These are phyloP conservation scores for Drosera spatulata DNA, from an alignment of 179 eudicot species.

Conservation along the genomic window DNA sequence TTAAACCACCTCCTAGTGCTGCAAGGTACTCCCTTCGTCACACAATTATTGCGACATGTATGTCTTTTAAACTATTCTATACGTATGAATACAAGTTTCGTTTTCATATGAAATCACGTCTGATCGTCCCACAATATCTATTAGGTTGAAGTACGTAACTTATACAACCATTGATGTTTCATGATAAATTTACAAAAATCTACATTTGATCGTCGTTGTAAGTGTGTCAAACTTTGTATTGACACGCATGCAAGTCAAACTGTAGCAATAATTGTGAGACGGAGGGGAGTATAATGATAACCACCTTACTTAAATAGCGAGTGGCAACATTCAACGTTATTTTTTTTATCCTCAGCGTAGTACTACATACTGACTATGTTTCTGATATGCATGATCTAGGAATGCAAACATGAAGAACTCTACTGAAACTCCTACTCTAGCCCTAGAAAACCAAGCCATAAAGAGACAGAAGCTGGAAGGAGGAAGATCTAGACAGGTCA, in stretches of 20 bases:
- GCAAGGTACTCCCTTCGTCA: constrained; percentile 15
- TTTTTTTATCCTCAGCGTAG: no score
- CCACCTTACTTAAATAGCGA: background rate
- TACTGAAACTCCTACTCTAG: constrained; percentile 51
- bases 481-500: constrained; percentile 69
- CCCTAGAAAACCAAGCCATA: constrained; percentile 84
- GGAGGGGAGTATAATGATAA: no score
- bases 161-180: no score
- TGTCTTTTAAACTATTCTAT: background rate
- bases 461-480: constrained; percentile 88
- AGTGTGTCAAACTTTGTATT: background rate
- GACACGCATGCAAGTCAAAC: background rate
- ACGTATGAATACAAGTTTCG: background rate
- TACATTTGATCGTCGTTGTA: no score
- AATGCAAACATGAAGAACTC: constrained; percentile 27
- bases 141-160: no score
- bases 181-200: no score
- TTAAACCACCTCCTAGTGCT: constrained; percentile 34
- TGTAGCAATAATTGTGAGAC: background rate
- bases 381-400: constrained; percentile 14
- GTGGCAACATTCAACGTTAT: no score
- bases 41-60: constrained; percentile 10
- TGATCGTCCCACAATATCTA: no score
- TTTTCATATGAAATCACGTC: background rate
- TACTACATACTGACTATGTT: no score